phyloP scores from a whole-genome alignment of 75 land plant genomes.

The Pinus taeda region DNA sequence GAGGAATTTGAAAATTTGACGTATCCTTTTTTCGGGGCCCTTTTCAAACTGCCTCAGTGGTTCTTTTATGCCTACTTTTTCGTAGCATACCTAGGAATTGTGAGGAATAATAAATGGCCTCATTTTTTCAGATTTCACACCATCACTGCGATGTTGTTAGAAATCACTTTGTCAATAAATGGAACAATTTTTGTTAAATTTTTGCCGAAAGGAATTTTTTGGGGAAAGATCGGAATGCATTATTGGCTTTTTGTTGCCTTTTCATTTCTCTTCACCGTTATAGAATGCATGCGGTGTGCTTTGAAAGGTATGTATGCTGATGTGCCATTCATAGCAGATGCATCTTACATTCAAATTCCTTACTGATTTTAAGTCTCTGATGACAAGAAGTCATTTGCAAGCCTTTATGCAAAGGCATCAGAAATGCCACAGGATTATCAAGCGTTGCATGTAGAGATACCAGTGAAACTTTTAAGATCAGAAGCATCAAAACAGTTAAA shows the following conservation, averaged over 20 bases:
- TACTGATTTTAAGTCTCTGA: slow-evolving; percentile 7
- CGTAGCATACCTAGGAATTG: slow-evolving; percentile 46
- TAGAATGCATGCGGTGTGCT: slow-evolving; percentile 58
- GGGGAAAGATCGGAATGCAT: slow-evolving; percentile 61
- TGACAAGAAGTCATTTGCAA: neutral
- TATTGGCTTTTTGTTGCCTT: slow-evolving; percentile 44
- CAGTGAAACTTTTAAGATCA: neutral
- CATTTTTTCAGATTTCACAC: slow-evolving; percentile 71
- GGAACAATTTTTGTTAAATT: slow-evolving; percentile 33
- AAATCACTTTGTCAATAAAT: slow-evolving; percentile 48
- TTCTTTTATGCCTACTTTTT: slow-evolving; percentile 54
- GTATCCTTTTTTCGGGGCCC: slow-evolving; percentile 38
- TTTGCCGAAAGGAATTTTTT: slow-evolving; percentile 41
- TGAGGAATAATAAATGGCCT: slow-evolving; percentile 58
- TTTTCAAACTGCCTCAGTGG: slow-evolving; percentile 38
- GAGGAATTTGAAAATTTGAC: slow-evolving; percentile 48
- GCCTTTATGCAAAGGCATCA: neutral
- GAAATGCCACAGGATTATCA: neutral
- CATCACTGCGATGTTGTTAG: slow-evolving; percentile 60
- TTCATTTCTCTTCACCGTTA: slow-evolving; percentile 42
- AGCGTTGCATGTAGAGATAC: neutral
- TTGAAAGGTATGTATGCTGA: slow-evolving; percentile 71
- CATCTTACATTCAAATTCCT: slow-evolving; percentile 73
- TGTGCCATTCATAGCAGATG: slow-evolving; percentile 60
- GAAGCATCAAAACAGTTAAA: neutral